Evolutionary conservation across 2,329 filamentous ascomycete species (phyloP).

Genomic region (Aureobasidium mangrovei): DNA sequence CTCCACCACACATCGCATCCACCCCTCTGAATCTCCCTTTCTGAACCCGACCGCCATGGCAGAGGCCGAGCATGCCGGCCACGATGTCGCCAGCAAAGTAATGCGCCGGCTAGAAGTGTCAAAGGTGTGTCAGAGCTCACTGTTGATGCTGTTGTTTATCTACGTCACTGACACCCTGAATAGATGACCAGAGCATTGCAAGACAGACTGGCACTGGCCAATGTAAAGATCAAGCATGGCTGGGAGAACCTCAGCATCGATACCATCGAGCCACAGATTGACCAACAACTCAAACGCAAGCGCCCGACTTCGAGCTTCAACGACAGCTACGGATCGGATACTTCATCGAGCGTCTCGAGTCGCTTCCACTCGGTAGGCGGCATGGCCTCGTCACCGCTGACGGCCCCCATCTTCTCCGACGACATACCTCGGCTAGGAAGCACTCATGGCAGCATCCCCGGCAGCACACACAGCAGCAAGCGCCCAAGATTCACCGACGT

Average conservation of each 20-base stretch:
- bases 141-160: constrained; percentile 4
- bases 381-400: constrained; percentile 78
- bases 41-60: constrained; percentile 1
- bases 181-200: constrained; percentile 91
- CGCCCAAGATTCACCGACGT: constrained; percentile 18
- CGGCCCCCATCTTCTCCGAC: constrained; percentile 76
- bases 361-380: constrained; percentile 58
- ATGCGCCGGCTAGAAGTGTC: constrained; percentile 31
- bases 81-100: constrained; percentile 29
- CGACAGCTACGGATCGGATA: constrained; percentile 65
- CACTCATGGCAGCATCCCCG: constrained; percentile 5
- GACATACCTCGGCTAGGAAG: constrained; percentile 59
- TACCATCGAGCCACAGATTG: constrained; percentile 73
- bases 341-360: constrained; percentile 75
- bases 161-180: constrained; percentile 16
- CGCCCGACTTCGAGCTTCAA: constrained; percentile 59
- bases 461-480: constrained; percentile 41
- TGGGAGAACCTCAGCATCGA: constrained; percentile 86
- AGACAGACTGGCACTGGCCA: constrained; percentile 87
- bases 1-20: not conserved
- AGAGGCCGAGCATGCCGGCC: constrained; percentile 6
- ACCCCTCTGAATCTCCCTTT: not conserved
- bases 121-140: constrained; percentile 23
- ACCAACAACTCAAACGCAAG: constrained; percentile 68
- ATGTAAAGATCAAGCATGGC: constrained; percentile 94